phyloP scores from a whole-genome alignment of 2,329 filamentous ascomycete genomes.

The Colletotrichum echinochloae region DNA sequence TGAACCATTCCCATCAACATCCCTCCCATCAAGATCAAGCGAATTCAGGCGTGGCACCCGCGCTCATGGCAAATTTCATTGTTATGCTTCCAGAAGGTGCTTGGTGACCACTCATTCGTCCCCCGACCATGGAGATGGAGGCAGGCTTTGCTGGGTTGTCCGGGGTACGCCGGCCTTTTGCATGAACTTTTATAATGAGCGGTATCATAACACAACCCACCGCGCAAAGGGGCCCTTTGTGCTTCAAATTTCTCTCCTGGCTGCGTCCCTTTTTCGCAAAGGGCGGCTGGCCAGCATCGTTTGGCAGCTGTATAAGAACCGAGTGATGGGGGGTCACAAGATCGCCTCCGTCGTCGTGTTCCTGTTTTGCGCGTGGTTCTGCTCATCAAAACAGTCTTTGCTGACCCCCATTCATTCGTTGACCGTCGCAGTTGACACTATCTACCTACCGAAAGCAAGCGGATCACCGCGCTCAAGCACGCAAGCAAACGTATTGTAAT shows the following conservation, averaged over 20 bases:
- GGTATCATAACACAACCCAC: conserved; percentile 34
- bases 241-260: conserved; percentile 29
- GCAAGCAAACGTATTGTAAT: neutral
- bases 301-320: conserved; percentile 28
- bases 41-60: conserved; percentile 36
- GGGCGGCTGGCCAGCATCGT: conserved; percentile 9
- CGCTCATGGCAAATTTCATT: conserved; percentile 27
- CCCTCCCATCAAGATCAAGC: conserved; percentile 29
- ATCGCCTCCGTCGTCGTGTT: neutral
- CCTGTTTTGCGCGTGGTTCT: conserved; percentile 20
- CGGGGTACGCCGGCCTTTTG: conserved; percentile 37
- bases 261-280: conserved; percentile 1
- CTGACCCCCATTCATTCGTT: conserved; percentile 33
- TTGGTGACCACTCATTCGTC: neutral
- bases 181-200: conserved; percentile 43
- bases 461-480: neutral
- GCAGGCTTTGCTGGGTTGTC: conserved; percentile 26
- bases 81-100: conserved; percentile 20
- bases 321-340: neutral
- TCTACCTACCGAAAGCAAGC: neutral
- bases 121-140: neutral
- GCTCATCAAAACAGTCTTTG: conserved; percentile 24
- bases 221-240: conserved; percentile 14
- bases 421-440: conserved; percentile 1
- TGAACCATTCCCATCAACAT: conserved; percentile 27